Evolutionary conservation across 73 alveolate species (phyloP).

Genomic region (Tetrahymena elliotti): DNA sequence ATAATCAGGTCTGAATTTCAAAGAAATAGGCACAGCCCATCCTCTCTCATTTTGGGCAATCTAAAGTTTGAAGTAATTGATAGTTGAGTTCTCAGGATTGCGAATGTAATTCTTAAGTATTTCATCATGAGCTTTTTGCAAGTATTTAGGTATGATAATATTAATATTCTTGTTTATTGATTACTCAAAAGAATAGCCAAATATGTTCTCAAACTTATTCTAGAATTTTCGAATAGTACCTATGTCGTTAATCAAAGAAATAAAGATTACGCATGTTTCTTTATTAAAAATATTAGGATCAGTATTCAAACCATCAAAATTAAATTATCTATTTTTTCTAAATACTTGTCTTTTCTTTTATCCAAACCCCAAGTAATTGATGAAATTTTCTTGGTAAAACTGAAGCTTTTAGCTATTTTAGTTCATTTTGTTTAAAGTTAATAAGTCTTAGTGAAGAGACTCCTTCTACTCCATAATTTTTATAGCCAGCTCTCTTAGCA

Average conservation of each 20-base stretch:
- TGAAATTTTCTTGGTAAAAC: not conserved
- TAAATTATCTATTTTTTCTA: not conserved
- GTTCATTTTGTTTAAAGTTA: not conserved
- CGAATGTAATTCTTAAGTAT: not conserved
- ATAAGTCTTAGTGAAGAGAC: not conserved
- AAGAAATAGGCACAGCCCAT: not conserved
- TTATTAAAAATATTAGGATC: not conserved
- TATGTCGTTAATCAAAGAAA: not conserved
- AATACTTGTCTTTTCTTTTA: not conserved
- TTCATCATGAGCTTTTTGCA: not conserved
- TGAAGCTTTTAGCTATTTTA: not conserved
- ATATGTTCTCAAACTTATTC: not conserved
- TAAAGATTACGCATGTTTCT: not conserved
- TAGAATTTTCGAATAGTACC: not conserved
- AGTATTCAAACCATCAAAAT: not conserved
- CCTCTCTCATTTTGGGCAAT: not conserved
- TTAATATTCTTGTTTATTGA: not conserved
- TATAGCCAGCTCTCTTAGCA: not conserved
- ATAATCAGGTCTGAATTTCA: not conserved
- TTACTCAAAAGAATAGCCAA: not conserved
- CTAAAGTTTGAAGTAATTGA: not conserved
- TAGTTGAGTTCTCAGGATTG: not conserved
- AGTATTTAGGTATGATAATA: not conserved
- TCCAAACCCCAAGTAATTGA: not conserved
- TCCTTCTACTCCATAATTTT: not conserved